These are phyloP conservation scores for Hamigera avellanea DNA, from an alignment of 495 filamentous ascomycete species.

Conservation along the genomic window DNA sequence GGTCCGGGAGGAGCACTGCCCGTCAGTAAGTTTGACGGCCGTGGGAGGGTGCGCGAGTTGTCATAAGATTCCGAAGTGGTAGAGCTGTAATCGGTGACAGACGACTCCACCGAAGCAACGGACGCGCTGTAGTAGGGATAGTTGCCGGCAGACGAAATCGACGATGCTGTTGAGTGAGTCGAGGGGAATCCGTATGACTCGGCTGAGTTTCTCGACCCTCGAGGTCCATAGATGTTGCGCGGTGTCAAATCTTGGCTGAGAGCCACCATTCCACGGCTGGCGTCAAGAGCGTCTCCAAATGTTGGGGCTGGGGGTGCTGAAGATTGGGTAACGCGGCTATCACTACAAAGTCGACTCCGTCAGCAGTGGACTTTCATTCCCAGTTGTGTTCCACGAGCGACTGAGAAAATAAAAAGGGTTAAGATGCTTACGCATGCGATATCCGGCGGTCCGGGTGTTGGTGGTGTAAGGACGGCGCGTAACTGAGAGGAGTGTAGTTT, in stretches of 20 bases:
- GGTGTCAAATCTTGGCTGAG: constrained; percentile 82
- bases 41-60: constrained; percentile 72
- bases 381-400: constrained; percentile 14
- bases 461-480: constrained; percentile 43
- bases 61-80: constrained; percentile 78
- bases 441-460: constrained; percentile 58
- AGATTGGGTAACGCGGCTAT: constrained; percentile 45
- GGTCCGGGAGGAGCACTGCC: constrained; percentile 65
- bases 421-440: constrained; percentile 77
- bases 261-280: constrained; percentile 81
- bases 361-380: constrained; percentile 47
- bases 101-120: constrained; percentile 72
- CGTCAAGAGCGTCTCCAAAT: constrained; percentile 68
- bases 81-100: constrained; percentile 89
- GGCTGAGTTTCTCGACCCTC: constrained; percentile 54
- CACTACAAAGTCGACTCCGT: constrained; percentile 27
- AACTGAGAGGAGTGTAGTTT: constrained; percentile 43
- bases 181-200: constrained; percentile 92
- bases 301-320: constrained; percentile 23
- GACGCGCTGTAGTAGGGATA: constrained; percentile 70
- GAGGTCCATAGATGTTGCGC: constrained; percentile 73
- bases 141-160: constrained; percentile 71
- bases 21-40: constrained; percentile 59
- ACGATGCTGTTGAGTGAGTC: constrained; percentile 85
- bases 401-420: constrained; percentile 2